These are phyloP conservation scores for Chrysosporium keratinophilum DNA, from an alignment of 2,329 filamentous ascomycete species.

Conservation along the genomic window DNA sequence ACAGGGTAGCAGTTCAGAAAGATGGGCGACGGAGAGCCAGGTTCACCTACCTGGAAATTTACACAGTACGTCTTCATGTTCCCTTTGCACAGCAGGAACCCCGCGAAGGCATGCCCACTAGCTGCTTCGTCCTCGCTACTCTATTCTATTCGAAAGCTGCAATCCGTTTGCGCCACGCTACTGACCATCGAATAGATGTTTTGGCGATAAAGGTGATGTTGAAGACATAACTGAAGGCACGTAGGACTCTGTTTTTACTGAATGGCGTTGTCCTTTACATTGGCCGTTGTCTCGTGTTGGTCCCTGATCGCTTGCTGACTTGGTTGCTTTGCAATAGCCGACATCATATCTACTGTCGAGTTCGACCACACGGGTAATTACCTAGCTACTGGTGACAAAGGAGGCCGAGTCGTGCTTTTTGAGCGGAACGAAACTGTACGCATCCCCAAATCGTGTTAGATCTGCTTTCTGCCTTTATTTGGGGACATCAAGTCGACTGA, in stretches of 20 bases:
- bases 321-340: slow-evolving; percentile 26
- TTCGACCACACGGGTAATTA: slow-evolving; percentile 46
- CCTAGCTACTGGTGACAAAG: slow-evolving; percentile 44
- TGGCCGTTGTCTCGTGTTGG: not conserved
- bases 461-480: no score
- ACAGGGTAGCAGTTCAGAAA: slow-evolving; percentile 40
- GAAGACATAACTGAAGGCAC: slow-evolving; percentile 96
- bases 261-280: not conserved
- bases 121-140: not conserved
- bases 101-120: not conserved
- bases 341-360: slow-evolving; percentile 45
- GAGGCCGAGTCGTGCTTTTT: slow-evolving; percentile 43
- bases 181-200: slow-evolving; percentile 56
- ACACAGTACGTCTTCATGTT: slow-evolving; percentile 65
- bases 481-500: not conserved
- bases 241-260: slow-evolving; percentile 12
- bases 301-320: slow-evolving; percentile 11
- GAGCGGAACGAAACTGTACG: slow-evolving; percentile 83
- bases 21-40: slow-evolving; percentile 94
- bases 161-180: slow-evolving; percentile 5
- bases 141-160: not conserved
- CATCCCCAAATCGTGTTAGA: slow-evolving; percentile 15
- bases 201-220: slow-evolving; percentile 98
- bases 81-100: slow-evolving; percentile 3
- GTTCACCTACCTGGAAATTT: slow-evolving; percentile 98